These are phyloP conservation scores for Torrubiellomyces zombiae DNA, from an alignment of 2,329 filamentous ascomycete genomes.

Conservation along the genomic window DNA sequence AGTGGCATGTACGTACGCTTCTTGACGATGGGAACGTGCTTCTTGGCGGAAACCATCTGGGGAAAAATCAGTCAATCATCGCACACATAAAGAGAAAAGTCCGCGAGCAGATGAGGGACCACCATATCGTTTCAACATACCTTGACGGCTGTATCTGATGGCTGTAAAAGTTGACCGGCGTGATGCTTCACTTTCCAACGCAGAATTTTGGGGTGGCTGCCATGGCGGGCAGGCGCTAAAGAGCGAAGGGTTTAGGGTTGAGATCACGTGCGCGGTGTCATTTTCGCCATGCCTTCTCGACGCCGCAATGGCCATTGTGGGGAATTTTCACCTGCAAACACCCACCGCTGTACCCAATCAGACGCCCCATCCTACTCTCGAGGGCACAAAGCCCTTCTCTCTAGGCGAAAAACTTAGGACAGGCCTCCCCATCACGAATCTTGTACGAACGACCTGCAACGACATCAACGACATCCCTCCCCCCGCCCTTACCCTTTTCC, in stretches of 20 bases:
- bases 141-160: slow-evolving; percentile 23
- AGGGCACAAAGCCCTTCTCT: slow-evolving; percentile 19
- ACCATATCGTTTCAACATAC: slow-evolving; percentile 14
- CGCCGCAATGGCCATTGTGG: too few relatives aligned
- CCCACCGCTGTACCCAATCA: slow-evolving; percentile 1
- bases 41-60: slow-evolving; percentile 97
- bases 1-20: slow-evolving; percentile 63
- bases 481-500: too few relatives aligned
- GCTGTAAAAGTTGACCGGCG: slow-evolving; percentile 18
- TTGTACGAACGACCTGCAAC: too few relatives aligned
- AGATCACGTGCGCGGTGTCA: slow-evolving; percentile 12
- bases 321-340: not conserved
- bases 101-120: not conserved
- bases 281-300: too few relatives aligned
- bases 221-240: slow-evolving; percentile 12
- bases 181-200: slow-evolving; percentile 17
- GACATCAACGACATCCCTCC: slow-evolving; percentile 4
- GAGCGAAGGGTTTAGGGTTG: slow-evolving; percentile 19
- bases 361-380: slow-evolving; percentile 5
- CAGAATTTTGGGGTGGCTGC: slow-evolving; percentile 20
- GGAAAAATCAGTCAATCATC: too few relatives aligned
- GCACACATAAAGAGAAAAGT: slow-evolving; percentile 2
- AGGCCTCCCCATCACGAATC: too few relatives aligned
- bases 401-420: slow-evolving; percentile 8
- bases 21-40: slow-evolving; percentile 99